Conservation (phyloP, 228 moss, liverwort and hornwort genomes). For the Sphagnum magellanicum region DNA sequence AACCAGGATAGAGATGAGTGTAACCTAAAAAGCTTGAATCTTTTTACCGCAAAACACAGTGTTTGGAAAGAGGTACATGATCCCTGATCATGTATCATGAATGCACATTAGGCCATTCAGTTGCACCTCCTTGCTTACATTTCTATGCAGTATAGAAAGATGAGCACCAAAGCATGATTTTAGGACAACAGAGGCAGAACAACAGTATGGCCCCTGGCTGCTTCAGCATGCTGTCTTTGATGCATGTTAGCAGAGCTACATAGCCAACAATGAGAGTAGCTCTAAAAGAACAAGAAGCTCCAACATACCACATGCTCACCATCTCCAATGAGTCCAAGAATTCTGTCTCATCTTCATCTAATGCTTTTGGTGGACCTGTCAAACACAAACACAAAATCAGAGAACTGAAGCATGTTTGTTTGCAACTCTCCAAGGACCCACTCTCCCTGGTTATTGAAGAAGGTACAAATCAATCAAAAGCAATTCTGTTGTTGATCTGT, state of each 20-base stretch:
- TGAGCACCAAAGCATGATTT: neutral
- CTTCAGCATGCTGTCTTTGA: neutral
- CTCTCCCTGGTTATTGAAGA: no score
- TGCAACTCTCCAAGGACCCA: no score
- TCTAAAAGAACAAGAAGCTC: slow-evolving; percentile 9
- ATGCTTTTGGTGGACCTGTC: slow-evolving; percentile 86
- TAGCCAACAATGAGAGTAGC: no score
- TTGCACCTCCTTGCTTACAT: neutral
- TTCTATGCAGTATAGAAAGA: neutral
- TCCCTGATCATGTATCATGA: neutral
- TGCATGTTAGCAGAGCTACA: no score
- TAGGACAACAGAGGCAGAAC: neutral
- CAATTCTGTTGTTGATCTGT: no score
- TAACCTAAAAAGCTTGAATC: neutral
- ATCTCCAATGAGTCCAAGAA: slow-evolving; percentile 94
- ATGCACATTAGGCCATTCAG: neutral
- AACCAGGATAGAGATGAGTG: neutral
- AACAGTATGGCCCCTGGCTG: slow-evolving; percentile 1
- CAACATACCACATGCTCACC: slow-evolving; percentile 68
- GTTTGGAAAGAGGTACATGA: neutral
- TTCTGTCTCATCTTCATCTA: slow-evolving; percentile 96
- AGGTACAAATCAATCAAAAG: no score
- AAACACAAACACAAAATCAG: neutral
- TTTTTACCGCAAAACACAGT: neutral
- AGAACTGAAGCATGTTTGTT: no score